A percentile compares a stretch with the other conserved stretches of the same genome.
Conservation (phyloP, 108 stramenopile species). For the Skeletonema marinoi region DNA sequence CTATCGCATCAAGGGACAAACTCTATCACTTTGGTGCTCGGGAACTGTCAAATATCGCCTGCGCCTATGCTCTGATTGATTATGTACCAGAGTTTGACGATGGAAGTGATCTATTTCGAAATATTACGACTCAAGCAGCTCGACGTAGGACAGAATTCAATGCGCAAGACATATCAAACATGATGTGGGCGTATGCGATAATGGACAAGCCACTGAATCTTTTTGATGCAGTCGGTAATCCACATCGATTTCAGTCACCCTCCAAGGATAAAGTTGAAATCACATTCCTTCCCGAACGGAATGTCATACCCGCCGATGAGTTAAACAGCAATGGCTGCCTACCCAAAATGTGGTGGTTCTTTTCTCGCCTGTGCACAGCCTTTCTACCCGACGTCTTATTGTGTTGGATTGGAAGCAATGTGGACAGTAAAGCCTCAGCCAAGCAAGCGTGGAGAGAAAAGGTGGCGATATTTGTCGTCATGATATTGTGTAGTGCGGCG, state of each 20-base stretch:
- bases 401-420: background rate
- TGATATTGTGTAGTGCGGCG: slow-evolving; percentile 23
- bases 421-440: slow-evolving; percentile 19
- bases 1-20: background rate
- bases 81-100: slow-evolving; percentile 1
- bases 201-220: background rate
- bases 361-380: background rate
- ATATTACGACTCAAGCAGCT: background rate
- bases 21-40: background rate
- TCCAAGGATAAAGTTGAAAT: background rate
- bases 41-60: background rate
- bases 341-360: background rate
- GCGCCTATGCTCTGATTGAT: background rate
- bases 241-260: no score
- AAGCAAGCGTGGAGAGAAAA: slow-evolving; percentile 63
- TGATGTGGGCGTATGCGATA: slow-evolving; percentile 16
- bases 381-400: background rate
- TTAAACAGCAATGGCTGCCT: background rate
- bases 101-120: slow-evolving; percentile 3
- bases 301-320: background rate
- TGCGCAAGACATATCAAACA: slow-evolving; percentile 9
- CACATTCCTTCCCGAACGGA: background rate
- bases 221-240: no score
- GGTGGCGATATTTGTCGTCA: slow-evolving; percentile 23
- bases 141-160: background rate